Conservation (phyloP, 805 yeast genomes). For the Wickerhamomyces queroliae region DNA sequence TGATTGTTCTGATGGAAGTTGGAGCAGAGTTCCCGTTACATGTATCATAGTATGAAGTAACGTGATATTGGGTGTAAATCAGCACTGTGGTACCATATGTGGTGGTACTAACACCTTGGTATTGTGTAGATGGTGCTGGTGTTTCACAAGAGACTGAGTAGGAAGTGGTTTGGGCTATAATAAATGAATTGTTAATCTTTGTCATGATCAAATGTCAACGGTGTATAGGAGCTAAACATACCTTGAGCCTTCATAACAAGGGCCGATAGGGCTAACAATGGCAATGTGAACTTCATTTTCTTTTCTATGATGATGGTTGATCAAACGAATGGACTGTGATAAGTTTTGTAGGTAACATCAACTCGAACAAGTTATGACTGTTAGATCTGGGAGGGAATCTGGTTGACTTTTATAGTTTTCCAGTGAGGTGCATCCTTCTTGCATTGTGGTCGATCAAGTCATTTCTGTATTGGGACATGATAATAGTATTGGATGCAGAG, state of each 20-base stretch:
- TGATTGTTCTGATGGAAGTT: neutral
- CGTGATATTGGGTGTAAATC: constrained; percentile 3
- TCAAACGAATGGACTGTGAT: no score
- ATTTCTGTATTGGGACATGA: neutral
- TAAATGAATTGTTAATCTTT: neutral
- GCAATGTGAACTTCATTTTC: neutral
- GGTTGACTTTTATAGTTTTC: no score
- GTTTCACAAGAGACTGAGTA: constrained; percentile 3
- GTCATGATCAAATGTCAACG: neutral
- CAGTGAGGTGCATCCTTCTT: no score
- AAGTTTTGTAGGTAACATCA: no score
- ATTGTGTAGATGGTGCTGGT: constrained; percentile 4
- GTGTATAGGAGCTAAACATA: neutral
- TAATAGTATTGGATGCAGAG: neutral
- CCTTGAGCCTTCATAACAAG: neutral
- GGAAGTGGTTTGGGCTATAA: constrained; percentile 1
- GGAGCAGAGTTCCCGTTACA: constrained; percentile 4
- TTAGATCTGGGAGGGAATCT: no score
- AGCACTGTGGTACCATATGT: constrained; percentile 1
- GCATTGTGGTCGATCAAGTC: no score
- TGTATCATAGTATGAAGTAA: constrained; percentile 8
- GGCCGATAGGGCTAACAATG: neutral
- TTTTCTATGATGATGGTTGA: no score
- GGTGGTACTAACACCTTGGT: neutral
- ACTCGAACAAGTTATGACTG: no score